Base-by-base conservation (phyloP, 768 basidiomycete genomes). In the Lactifluus echinatus region DNA sequence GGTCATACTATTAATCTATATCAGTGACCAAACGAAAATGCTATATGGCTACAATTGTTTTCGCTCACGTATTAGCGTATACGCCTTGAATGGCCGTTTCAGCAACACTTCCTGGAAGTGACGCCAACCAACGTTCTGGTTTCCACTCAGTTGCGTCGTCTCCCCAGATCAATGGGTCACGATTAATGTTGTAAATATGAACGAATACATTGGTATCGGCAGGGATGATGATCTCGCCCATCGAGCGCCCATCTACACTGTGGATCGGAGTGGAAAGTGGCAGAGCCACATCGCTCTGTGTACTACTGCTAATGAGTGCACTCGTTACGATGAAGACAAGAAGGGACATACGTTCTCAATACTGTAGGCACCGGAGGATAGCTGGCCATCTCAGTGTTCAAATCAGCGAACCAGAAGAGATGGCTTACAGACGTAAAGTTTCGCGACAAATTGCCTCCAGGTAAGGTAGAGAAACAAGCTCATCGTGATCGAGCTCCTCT, bases 391-490 rank as follows among this genome's bases (percentile, higher is more conserved):
- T n/a, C 11, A 28, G 23, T 33, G 17, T 14, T 7, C 8, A 8
- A 31, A 29, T 4, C 8, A 26, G 21, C 3, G 14, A 43, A 17
- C 44, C 7, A 47, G 19, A 31, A 33, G 24, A 1, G 2, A 14
- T 14, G n/a, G 23, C 43, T 36, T 12, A 39, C 53, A 55, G 53
- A 4, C 53, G 28, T 19, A 55, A 44, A 3, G 53, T 55, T 45
- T 55, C 53, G 19, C 53, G 42, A 10, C 26, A 28, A 12, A 55
- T 34, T n/a, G 53, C 53, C n/a, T 55, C 53, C 31, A 55, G 31
- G 43, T 31, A 55, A 26, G 53, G 53, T 12, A 55, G 29, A 17
- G 28, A 34, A 36, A 45, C 24, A 21, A 55, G 43, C 4, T 23
- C n/a, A 4, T 55, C 45, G 33, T 55, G 28, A 2, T 12, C 21